These are phyloP conservation scores for Clavariopsis aquatica DNA, from an alignment of 495 filamentous ascomycete species.

Conservation along the genomic window DNA sequence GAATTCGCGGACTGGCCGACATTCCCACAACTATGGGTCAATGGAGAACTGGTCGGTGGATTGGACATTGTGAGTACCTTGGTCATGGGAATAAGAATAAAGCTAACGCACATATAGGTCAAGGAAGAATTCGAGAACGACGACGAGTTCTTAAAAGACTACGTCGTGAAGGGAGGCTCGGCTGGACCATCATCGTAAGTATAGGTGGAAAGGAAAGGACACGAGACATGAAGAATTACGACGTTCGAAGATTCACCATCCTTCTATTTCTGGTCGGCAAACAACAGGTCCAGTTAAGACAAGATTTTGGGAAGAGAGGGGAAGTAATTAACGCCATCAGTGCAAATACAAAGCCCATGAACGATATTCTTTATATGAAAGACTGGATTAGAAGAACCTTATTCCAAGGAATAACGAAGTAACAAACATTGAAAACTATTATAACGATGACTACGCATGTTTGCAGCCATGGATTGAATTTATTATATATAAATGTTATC, in stretches of 20 bases:
- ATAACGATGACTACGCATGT: no score
- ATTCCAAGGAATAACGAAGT: no score
- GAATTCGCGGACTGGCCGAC: slow-evolving; percentile 96
- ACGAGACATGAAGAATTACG: background rate
- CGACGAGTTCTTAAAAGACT: slow-evolving; percentile 74
- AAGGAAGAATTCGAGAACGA: slow-evolving; percentile 65
- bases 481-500: no score
- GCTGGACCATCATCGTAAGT: background rate
- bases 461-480: no score
- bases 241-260: background rate
- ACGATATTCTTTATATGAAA: no score
- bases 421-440: no score
- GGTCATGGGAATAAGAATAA: background rate
- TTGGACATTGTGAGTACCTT: slow-evolving; percentile 86
- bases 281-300: no score
- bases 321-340: background rate
- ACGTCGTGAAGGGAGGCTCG: slow-evolving; percentile 49
- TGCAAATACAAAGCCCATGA: no score
- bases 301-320: background rate
- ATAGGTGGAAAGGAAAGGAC: background rate
- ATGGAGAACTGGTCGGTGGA: slow-evolving; percentile 83
- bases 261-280: background rate
- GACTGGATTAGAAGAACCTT: no score
- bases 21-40: slow-evolving; percentile 85
- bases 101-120: slow-evolving; percentile 44